Evolutionary conservation across 345 rosid genomes (phyloP).

Genomic region (Linum usitatissimum): DNA sequence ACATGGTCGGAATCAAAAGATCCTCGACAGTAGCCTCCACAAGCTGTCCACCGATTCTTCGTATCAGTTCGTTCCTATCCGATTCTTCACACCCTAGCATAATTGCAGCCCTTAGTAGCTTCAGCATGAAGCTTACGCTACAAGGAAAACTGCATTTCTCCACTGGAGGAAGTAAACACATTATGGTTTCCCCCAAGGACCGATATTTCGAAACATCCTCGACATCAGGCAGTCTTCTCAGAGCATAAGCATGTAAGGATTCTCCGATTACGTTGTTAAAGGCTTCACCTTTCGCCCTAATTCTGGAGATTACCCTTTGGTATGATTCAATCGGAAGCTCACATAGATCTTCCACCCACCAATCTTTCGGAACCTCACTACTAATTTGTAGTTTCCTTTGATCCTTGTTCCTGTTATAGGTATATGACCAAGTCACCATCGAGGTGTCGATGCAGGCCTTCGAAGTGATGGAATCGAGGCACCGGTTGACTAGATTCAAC

Average conservation of each 20-base stretch:
- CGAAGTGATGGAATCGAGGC: constrained; percentile 33
- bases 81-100: constrained; percentile 18
- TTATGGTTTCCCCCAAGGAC: constrained; percentile 18
- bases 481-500: constrained; percentile 20
- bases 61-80: constrained; percentile 22
- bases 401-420: constrained; percentile 35
- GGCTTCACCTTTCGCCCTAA: constrained; percentile 24
- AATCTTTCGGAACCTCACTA: constrained; percentile 31
- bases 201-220: constrained; percentile 18
- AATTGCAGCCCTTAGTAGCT: constrained; percentile 19
- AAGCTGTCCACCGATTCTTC: constrained; percentile 16
- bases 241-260: constrained; percentile 35
- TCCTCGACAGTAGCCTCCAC: constrained; percentile 21
- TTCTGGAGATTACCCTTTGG: constrained; percentile 29
- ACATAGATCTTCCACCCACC: constrained; percentile 55
- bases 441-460: constrained; percentile 34
- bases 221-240: constrained; percentile 24
- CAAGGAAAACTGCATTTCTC: constrained; percentile 25
- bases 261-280: constrained; percentile 29
- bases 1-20: constrained; percentile 21
- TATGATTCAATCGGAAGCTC: constrained; percentile 36
- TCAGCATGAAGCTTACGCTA: constrained; percentile 17
- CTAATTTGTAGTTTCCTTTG: constrained; percentile 17
- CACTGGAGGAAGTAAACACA: constrained; percentile 15
- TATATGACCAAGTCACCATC: constrained; percentile 42